Conservation (phyloP, 495 filamentous ascomycete genomes). For the Tetracladium marchalianum region DNA sequence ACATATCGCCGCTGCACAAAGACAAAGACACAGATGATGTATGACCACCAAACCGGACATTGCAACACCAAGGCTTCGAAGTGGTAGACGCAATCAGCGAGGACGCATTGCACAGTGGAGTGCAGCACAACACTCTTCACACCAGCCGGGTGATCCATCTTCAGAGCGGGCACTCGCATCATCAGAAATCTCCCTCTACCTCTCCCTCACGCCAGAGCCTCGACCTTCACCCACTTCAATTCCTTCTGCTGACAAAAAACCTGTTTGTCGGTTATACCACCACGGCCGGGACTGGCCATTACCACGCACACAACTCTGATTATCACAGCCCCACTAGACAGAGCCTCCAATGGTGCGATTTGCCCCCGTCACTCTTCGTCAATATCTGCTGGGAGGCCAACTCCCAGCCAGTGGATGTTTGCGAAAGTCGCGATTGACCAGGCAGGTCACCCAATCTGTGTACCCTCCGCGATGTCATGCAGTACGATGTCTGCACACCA, state of each 20-base stretch:
- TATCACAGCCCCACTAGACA: neutral
- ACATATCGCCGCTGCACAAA: slow-evolving; percentile 15
- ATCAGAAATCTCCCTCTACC: too few relatives aligned
- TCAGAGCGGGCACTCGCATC: too few relatives aligned
- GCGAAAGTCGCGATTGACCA: slow-evolving; percentile 5
- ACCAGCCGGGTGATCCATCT: too few relatives aligned
- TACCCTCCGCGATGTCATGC: slow-evolving; percentile 5
- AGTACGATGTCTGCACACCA: slow-evolving; percentile 2
- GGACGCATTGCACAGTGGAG: too few relatives aligned
- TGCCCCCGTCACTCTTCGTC: slow-evolving; percentile 28
- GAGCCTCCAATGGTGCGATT: slow-evolving; percentile 24
- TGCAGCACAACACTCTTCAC: too few relatives aligned
- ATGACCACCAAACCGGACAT: neutral
- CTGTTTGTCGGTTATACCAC: too few relatives aligned
- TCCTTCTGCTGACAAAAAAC: neutral
- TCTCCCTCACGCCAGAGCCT: too few relatives aligned
- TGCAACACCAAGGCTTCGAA: neutral
- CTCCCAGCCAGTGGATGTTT: slow-evolving; percentile 32
- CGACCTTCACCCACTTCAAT: neutral
- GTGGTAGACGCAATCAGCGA: too few relatives aligned
- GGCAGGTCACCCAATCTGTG: neutral
- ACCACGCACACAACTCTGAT: too few relatives aligned
- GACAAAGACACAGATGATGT: slow-evolving; percentile 1
- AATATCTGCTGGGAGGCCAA: slow-evolving; percentile 37
- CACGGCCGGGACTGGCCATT: too few relatives aligned